phyloP scores from a whole-genome alignment of 176 grass and related monocot species.

The Eleusine indica region DNA sequence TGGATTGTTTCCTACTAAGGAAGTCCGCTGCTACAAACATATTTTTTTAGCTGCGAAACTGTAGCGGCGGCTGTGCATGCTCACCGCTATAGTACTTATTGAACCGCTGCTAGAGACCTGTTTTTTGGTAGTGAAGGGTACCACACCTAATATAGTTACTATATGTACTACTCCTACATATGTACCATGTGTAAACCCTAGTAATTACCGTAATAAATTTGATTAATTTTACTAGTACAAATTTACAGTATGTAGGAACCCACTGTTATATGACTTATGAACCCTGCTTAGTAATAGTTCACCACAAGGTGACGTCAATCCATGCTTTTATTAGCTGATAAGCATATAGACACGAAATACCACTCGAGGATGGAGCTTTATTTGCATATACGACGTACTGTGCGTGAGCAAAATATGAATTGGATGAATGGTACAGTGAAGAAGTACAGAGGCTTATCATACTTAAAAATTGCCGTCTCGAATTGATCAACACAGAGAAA shows the following conservation, averaged over 20 bases:
- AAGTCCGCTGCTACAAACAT: too few relatives aligned
- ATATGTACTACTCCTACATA: not conserved
- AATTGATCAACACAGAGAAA: conserved; percentile 8
- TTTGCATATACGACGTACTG: not conserved
- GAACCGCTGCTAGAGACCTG: too few relatives aligned
- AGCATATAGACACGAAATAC: too few relatives aligned
- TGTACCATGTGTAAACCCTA: not conserved
- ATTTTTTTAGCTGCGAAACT: too few relatives aligned
- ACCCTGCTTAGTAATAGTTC: too few relatives aligned
- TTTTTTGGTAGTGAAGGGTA: not conserved
- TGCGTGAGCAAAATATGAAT: not conserved
- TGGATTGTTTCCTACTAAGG: too few relatives aligned
- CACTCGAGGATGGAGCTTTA: not conserved
- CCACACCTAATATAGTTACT: not conserved
- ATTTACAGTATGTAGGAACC: not conserved
- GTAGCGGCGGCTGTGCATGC: too few relatives aligned
- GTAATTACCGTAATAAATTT: not conserved
- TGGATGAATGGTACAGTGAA: not conserved
- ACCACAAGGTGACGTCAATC: too few relatives aligned
- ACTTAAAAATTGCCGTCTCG: not conserved
- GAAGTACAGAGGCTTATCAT: not conserved
- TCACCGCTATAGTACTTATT: too few relatives aligned
- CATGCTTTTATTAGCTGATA: not conserved
- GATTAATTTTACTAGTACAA: not conserved
- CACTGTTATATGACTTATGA: too few relatives aligned